These are phyloP conservation scores for Plasmodium fragile DNA, from an alignment of 169 alveolate genomes.

Conservation along the genomic window DNA sequence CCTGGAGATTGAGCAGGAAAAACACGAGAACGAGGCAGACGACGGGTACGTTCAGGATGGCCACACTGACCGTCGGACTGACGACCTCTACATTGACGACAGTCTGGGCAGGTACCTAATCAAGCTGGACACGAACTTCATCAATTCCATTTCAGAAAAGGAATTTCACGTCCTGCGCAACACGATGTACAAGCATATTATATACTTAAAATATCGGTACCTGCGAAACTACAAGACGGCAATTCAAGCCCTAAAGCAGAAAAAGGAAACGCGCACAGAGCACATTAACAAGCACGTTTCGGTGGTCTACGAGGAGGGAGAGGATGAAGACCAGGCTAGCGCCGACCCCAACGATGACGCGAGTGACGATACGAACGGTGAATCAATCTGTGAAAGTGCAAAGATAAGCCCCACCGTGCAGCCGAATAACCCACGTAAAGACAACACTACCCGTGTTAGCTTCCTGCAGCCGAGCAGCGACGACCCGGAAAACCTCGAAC, in stretches of 20 bases:
- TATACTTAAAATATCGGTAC: conserved; percentile 40
- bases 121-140: neutral
- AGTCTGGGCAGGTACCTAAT: conserved; percentile 56
- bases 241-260: conserved; percentile 32
- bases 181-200: conserved; percentile 29
- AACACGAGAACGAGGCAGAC: neutral
- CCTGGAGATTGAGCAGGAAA: conserved; percentile 7
- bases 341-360: neutral
- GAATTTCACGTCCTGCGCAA: conserved; percentile 53
- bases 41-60: neutral
- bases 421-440: neutral
- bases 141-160: conserved; percentile 35
- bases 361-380: neutral
- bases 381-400: neutral
- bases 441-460: neutral
- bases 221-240: conserved; percentile 32
- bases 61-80: neutral
- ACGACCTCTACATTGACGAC: conserved; percentile 45
- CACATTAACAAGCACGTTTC: conserved; percentile 61
- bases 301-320: conserved; percentile 46
- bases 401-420: neutral
- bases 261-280: conserved; percentile 20
- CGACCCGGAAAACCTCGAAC: neutral
- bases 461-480: neutral
- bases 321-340: neutral